Conservation (phyloP, 2,329 filamentous ascomycete genomes). For the Knoxdaviesia proteae region DNA sequence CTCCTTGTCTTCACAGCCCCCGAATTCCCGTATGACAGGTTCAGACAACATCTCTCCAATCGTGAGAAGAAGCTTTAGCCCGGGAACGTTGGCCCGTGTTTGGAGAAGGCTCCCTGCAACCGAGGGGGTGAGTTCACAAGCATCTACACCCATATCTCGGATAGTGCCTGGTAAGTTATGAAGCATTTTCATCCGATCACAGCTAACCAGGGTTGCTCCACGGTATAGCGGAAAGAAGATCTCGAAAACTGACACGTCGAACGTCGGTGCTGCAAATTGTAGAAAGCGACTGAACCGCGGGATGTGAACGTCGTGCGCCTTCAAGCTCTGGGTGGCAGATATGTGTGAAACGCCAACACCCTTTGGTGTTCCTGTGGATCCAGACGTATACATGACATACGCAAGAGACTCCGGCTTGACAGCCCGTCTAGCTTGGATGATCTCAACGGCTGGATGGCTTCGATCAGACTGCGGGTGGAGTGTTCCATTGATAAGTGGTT, state of each 20-base stretch:
- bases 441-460: not conserved
- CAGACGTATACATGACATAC: conserved; percentile 88
- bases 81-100: conserved; percentile 44
- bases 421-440: not conserved
- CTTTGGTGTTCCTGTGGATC: conserved; percentile 75
- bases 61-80: conserved; percentile 52
- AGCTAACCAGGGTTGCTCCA: conserved; percentile 52
- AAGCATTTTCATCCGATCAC: conserved; percentile 47
- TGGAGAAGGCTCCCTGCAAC: conserved; percentile 61
- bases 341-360: conserved; percentile 66
- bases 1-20: conserved; percentile 25
- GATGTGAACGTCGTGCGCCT: conserved; percentile 63
- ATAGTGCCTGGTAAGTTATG: conserved; percentile 53
- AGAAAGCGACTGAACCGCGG: conserved; percentile 62
- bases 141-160: conserved; percentile 47
- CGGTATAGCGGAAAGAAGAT: conserved; percentile 74
- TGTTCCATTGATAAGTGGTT: too few species aligned
- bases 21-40: conserved; percentile 61
- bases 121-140: conserved; percentile 74
- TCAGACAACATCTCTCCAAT: conserved; percentile 85
- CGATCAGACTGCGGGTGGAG: too few species aligned
- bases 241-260: conserved; percentile 88
- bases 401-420: conserved; percentile 31
- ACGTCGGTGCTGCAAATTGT: conserved; percentile 81
- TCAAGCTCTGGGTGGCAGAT: conserved; percentile 60